Conservation (phyloP, 164 flowering plant genomes). For the Nymphaea colorata region DNA sequence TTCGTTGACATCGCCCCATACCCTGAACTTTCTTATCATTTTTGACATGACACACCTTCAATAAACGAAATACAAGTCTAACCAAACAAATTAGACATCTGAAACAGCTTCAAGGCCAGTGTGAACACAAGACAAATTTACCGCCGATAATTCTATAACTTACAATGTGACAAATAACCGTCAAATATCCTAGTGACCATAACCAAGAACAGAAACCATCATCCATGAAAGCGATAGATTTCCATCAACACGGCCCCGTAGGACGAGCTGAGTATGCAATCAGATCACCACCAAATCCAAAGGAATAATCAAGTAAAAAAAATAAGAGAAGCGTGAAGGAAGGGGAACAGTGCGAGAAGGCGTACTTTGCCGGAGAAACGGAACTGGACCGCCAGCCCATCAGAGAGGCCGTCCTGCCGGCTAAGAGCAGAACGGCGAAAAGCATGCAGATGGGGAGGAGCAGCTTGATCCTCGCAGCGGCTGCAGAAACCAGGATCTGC, state of each 20-base stretch:
- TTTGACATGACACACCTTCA: no score
- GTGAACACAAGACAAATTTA: no score
- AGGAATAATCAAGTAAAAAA: not conserved
- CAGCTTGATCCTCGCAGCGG: slow-evolving; percentile 15
- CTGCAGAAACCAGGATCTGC: slow-evolving; percentile 6
- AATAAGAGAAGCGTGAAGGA: not conserved
- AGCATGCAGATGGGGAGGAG: slow-evolving; percentile 12
- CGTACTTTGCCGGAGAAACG: not conserved
- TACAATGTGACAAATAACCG: no score
- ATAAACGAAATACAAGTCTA: no score
- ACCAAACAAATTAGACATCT: no score
- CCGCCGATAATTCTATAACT: no score
- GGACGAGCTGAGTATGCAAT: not conserved
- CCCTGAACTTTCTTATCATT: no score
- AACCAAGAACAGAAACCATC: not conserved
- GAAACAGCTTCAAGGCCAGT: no score
- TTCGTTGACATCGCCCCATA: no score
- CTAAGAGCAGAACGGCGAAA: slow-evolving; percentile 13
- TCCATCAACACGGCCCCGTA: not conserved
- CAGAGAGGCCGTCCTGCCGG: slow-evolving; percentile 13
- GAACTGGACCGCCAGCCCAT: slow-evolving; percentile 33
- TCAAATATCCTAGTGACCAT: not conserved
- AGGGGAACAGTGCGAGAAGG: not conserved
- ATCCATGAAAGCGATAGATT: not conserved
- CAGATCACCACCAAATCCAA: not conserved